Evolutionary conservation across 2,329 filamentous ascomycete genomes (phyloP).

Genomic region (Talaromyces sp.): DNA sequence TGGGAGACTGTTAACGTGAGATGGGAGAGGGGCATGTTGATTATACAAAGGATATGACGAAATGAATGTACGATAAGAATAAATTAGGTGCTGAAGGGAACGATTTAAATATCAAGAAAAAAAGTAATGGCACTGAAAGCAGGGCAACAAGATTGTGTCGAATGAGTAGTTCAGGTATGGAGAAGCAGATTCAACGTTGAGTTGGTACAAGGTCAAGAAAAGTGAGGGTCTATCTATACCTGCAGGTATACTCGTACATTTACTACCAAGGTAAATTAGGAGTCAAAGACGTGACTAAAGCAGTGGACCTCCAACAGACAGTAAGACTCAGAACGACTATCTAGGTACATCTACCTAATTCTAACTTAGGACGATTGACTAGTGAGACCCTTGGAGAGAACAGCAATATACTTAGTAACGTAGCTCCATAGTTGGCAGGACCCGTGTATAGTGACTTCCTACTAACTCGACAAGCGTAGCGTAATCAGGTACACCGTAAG

Average conservation of each 20-base stretch:
- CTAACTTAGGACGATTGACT: not conserved
- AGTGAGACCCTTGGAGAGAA: not conserved
- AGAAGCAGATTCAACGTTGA: not conserved
- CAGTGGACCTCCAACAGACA: not conserved
- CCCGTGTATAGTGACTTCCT: slow-evolving; percentile 1
- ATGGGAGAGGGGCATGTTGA: slow-evolving; percentile 58
- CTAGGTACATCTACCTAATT: slow-evolving; percentile 2
- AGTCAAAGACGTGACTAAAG: not conserved
- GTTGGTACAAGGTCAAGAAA: not conserved
- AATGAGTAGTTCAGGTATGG: not conserved
- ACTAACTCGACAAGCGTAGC: not conserved
- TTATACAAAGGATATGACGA: slow-evolving; percentile 7
- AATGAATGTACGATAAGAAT: not conserved
- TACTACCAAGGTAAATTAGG: not conserved
- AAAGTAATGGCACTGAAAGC: not conserved
- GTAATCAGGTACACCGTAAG: not conserved
- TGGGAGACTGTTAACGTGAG: slow-evolving; percentile 68
- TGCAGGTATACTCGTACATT: not conserved
- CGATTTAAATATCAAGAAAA: not conserved
- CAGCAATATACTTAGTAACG: not conserved
- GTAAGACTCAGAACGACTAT: not conserved
- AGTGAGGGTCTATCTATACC: not conserved
- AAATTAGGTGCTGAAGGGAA: not conserved
- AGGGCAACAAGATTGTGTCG: not conserved
- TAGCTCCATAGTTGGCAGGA: slow-evolving; percentile 7